Evolutionary conservation across 495 filamentous ascomycete genomes (phyloP), one percentile per base, ranked within the genome.

Genomic region (Aspergillus kassunensis): DNA sequence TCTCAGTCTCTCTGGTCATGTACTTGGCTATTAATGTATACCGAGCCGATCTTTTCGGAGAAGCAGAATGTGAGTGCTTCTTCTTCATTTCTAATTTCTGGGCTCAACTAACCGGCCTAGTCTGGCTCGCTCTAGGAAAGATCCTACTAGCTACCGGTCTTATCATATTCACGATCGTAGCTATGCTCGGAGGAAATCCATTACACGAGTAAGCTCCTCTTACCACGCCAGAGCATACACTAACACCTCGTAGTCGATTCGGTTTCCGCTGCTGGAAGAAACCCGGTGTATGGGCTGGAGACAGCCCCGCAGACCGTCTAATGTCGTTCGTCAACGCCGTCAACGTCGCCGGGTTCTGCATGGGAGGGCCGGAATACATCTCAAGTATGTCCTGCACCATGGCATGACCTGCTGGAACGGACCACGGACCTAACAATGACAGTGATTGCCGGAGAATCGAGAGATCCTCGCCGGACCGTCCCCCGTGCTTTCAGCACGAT

Each of bases 301-400:
- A 25, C 3, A 10, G 18, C 8, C 42, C 25, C 1, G 31, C 42
- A 2, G 11, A 16, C 15, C 25, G 25, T 6, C 11, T 45, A 9
- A 45, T 45, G 42, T 45, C 42, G 9, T 45, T 45, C 21, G 27
- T 45, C 15, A 33, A 45, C n/a, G 42, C 42, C 6, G 42, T 33
- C 42, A 45, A 45, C 18, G 42, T 45, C 3, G 42, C 42, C 33
- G 42, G 25, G 2, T 45, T 45, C 27, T 45, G 42, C 7, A 45
- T 45, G 25, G 42, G 42, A 45, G 42, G 42, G 42, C 42, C 42
- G 8, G 42, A 45, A 27, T 45, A 45, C 16, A 45, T 45, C 15
- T 33, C 42, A 2, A 45, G 42, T 45, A 2, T 21, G 42, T 45
- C 21, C 11, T 6, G 3, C 13, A n/a, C n/a, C n/a, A n/a, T n/a